phyloP scores from a whole-genome alignment of 75 land plant genomes.

The Pinus tabuliformis region DNA sequence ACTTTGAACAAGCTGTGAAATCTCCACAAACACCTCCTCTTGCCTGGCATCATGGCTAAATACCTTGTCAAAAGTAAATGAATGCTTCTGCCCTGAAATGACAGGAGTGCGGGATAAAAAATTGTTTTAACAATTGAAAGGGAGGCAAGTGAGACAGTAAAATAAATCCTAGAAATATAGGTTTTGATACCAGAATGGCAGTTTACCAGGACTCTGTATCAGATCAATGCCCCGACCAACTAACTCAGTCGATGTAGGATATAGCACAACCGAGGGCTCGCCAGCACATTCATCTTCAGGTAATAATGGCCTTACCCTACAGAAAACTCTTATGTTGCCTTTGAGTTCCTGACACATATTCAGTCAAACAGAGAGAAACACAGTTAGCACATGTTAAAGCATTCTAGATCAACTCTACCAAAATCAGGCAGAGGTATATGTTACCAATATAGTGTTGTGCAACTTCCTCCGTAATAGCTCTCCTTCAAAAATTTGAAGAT shows the following conservation, averaged over 20 bases:
- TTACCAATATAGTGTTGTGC: constrained; percentile 93
- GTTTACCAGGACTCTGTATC: constrained; percentile 45
- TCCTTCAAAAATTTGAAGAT: constrained; percentile 57
- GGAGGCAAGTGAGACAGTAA: background rate
- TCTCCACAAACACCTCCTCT: constrained; percentile 84
- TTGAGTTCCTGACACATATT: constrained; percentile 68
- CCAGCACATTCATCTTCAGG: constrained; percentile 53
- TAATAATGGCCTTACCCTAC: constrained; percentile 84
- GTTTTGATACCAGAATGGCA: background rate
- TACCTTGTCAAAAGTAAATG: constrained; percentile 83
- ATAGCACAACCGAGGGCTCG: constrained; percentile 42
- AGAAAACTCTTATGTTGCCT: constrained; percentile 93
- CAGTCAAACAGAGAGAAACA: background rate
- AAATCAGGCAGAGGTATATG: background rate
- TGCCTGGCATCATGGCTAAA: constrained; percentile 78
- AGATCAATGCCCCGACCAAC: constrained; percentile 79
- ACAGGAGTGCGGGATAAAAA: background rate
- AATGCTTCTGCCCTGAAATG: constrained; percentile 60
- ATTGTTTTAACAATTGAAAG: background rate
- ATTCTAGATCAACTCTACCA: background rate
- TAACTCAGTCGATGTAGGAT: constrained; percentile 68
- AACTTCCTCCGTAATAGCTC: constrained; percentile 77
- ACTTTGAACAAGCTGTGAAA: constrained; percentile 95
- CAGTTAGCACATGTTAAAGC: background rate
- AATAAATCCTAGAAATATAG: background rate